A percentile compares a stretch with the other conserved stretches of the same genome.
phyloP scores from a whole-genome alignment of 257 asterid genomes.

The Salvia splendens region DNA sequence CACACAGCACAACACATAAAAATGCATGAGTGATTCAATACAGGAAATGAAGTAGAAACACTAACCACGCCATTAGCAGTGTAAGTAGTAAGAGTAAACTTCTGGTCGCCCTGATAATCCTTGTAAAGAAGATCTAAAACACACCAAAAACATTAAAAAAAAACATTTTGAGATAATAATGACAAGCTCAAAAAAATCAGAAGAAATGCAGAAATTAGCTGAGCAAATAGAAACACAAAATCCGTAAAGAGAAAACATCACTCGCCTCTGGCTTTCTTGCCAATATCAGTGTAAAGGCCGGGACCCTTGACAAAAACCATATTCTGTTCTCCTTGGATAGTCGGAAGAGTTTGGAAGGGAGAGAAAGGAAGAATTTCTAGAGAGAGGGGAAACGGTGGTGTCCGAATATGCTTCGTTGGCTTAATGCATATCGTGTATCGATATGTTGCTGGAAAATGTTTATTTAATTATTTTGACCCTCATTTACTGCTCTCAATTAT shows the following conservation, averaged over 20 bases:
- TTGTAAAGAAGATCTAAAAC: conserved; percentile 58
- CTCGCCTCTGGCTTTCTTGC: conserved; percentile 64
- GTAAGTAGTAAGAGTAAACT: conserved; percentile 58
- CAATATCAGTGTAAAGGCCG: conserved; percentile 64
- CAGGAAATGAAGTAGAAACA: background rate
- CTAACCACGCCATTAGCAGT: conserved; percentile 60
- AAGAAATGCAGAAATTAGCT: background rate
- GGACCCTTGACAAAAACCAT: conserved; percentile 64
- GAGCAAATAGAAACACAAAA: background rate
- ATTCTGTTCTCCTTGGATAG: conserved; percentile 15
- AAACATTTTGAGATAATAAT: background rate
- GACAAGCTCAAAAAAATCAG: background rate
- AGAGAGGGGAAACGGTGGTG: conserved; percentile 36
- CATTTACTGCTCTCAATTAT: conserved; percentile 31
- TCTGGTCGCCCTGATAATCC: conserved; percentile 62
- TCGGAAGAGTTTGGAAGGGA: conserved; percentile 24
- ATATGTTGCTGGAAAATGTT: conserved; percentile 7
- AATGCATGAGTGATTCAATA: background rate
- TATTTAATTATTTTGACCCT: conserved; percentile 31
- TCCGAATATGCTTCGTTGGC: conserved; percentile 30
- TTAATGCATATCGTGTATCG: conserved; percentile 35
- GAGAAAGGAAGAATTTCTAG: conserved; percentile 36
- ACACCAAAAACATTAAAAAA: conserved; percentile 9
- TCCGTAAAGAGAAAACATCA: background rate
- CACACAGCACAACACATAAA: background rate